A percentile compares a stretch with the other conserved stretches of the same genome.
Conservation (phyloP, 805 yeast genomes). For the Starmerella cellae region DNA sequence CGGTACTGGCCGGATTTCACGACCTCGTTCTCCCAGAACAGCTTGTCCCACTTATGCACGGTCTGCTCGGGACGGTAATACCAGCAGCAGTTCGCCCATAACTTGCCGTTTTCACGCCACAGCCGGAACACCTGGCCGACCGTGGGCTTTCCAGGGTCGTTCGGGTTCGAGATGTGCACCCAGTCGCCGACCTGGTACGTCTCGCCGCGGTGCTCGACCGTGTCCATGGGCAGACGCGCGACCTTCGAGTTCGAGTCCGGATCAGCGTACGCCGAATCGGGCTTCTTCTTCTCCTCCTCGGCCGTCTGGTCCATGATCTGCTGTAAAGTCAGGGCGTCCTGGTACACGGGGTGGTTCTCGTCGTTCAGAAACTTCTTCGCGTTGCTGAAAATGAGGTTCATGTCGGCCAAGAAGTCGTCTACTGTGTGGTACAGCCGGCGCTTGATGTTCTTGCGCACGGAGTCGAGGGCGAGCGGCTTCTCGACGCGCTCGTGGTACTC, state of each 20-base stretch:
- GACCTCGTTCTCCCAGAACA: slow-evolving; percentile 87
- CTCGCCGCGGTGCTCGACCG: slow-evolving; percentile 55
- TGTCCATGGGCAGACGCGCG: slow-evolving; percentile 67
- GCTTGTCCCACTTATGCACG: slow-evolving; percentile 78
- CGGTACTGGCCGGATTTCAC: slow-evolving; percentile 94
- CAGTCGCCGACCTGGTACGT: slow-evolving; percentile 84
- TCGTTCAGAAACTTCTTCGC: slow-evolving; percentile 48
- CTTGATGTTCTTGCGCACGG: slow-evolving; percentile 66
- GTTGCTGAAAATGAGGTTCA: slow-evolving; percentile 60
- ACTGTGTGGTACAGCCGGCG: slow-evolving; percentile 68
- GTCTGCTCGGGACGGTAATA: slow-evolving; percentile 96
- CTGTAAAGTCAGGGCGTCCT: slow-evolving; percentile 54
- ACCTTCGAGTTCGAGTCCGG: slow-evolving; percentile 44
- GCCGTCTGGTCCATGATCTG: slow-evolving; percentile 41
- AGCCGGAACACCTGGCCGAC: slow-evolving; percentile 87
- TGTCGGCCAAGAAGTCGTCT: slow-evolving; percentile 63
- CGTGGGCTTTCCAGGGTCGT: slow-evolving; percentile 79
- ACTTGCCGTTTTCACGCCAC: slow-evolving; percentile 73
- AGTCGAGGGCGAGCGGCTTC: slow-evolving; percentile 32
- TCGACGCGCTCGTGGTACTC: slow-evolving; percentile 36
- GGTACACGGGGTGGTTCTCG: slow-evolving; percentile 40
- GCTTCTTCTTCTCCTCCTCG: slow-evolving; percentile 61
- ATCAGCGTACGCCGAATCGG: slow-evolving; percentile 59
- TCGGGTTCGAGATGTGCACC: slow-evolving; percentile 77
- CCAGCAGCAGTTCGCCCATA: slow-evolving; percentile 94